Conservation (phyloP, 164 flowering plant genomes). For the Dillenia turbinata region DNA sequence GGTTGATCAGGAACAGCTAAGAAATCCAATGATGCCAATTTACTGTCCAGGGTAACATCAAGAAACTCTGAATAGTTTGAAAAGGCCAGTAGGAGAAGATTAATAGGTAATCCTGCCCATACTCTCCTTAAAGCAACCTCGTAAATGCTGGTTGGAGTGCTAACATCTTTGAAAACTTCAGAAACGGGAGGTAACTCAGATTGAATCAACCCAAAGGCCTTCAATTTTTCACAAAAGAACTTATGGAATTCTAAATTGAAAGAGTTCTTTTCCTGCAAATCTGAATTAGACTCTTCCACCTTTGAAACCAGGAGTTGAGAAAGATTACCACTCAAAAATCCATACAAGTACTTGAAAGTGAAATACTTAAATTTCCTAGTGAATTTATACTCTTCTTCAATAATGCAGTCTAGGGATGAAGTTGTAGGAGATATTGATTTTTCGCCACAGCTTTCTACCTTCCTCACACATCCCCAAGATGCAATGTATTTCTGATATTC, state of each 20-base stretch:
- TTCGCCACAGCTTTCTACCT: slow-evolving; percentile 18
- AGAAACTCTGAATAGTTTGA: slow-evolving; percentile 39
- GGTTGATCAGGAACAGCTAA: slow-evolving; percentile 44
- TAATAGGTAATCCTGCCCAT: slow-evolving; percentile 52
- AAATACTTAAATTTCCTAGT: slow-evolving; percentile 33
- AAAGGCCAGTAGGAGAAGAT: slow-evolving; percentile 47
- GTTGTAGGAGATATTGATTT: slow-evolving; percentile 13
- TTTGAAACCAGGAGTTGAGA: slow-evolving; percentile 19
- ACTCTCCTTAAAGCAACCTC: slow-evolving; percentile 54
- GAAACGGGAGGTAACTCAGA: slow-evolving; percentile 25
- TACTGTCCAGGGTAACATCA: slow-evolving; percentile 23
- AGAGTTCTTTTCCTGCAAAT: slow-evolving; percentile 10
- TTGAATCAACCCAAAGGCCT: slow-evolving; percentile 32
- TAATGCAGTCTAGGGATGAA: slow-evolving; percentile 18
- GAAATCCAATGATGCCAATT: slow-evolving; percentile 35
- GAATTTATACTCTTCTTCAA: slow-evolving; percentile 37
- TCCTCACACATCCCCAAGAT: slow-evolving; percentile 32
- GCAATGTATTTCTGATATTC: slow-evolving; percentile 59
- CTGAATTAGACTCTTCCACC: slow-evolving; percentile 9
- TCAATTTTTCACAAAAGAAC: slow-evolving; percentile 37
- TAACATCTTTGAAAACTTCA: slow-evolving; percentile 31
- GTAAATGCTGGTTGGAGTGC: slow-evolving; percentile 47
- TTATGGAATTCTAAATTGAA: slow-evolving; percentile 22
- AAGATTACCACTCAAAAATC: slow-evolving; percentile 38
- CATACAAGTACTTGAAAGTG: slow-evolving; percentile 39